phyloP scores from a whole-genome alignment of 2,329 filamentous ascomycete genomes.

The Xylariales sp. region DNA sequence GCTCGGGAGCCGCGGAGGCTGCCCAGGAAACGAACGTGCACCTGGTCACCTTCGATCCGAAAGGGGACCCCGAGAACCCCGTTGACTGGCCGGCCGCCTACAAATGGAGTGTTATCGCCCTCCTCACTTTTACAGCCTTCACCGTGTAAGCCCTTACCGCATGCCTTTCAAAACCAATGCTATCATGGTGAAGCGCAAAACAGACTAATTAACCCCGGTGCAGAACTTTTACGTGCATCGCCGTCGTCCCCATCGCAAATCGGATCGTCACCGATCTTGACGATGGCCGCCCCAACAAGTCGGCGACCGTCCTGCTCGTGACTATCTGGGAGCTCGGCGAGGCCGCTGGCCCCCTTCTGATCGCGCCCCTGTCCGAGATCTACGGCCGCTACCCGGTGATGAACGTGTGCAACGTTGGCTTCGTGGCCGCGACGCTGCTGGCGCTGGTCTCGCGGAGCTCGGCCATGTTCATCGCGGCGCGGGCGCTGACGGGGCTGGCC shows the following conservation, averaged over 20 bases:
- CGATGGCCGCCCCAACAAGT: slow-evolving; percentile 32
- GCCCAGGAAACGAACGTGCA: slow-evolving; percentile 18
- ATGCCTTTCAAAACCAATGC: not conserved
- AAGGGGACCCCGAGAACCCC: slow-evolving; percentile 46
- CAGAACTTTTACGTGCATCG: slow-evolving; percentile 55
- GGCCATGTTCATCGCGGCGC: slow-evolving; percentile 44
- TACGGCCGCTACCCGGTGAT: slow-evolving; percentile 53
- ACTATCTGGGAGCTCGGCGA: slow-evolving; percentile 69
- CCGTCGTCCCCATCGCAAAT: slow-evolving; percentile 48
- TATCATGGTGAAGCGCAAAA: not conserved
- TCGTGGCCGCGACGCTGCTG: slow-evolving; percentile 43
- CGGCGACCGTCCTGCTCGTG: slow-evolving; percentile 56
- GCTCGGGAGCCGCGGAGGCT: slow-evolving; percentile 14
- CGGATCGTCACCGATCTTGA: slow-evolving; percentile 45
- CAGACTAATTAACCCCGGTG: too few relatives aligned
- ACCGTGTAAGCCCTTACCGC: slow-evolving; percentile 38
- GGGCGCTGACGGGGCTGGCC: slow-evolving; percentile 56
- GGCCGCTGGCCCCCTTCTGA: slow-evolving; percentile 54
- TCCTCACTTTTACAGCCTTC: slow-evolving; percentile 51
- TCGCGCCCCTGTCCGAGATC: slow-evolving; percentile 60
- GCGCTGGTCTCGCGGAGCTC: slow-evolving; percentile 41
- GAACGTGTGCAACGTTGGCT: slow-evolving; percentile 46
- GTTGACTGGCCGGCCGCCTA: slow-evolving; percentile 46
- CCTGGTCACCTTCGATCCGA: slow-evolving; percentile 39
- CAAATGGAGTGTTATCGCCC: slow-evolving; percentile 48